Evolutionary conservation across 371 early-diverging fungal species (phyloP), one percentile per base, ranked within the genome.

Genomic region (Haplosporangium sp.): DNA sequence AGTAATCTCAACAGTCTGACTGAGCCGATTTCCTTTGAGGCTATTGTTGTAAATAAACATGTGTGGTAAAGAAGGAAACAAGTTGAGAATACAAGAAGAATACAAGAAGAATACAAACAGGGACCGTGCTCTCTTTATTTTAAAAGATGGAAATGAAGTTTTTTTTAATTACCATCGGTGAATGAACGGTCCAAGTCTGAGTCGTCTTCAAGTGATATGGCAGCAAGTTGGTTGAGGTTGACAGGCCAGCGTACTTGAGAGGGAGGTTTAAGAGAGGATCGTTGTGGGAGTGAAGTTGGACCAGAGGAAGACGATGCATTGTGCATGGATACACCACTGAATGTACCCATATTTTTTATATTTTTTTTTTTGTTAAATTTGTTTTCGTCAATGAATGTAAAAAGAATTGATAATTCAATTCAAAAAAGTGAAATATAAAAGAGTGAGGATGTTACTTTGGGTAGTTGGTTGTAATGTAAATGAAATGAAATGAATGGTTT

Each of bases 221-320:
- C 74, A n/a, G 79, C 79, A 35, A 79, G 79, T 42, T 79, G 79
- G 71, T 74, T 70, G 67, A 79, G 74, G 68, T 64, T 71, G 20
- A 79, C 73, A 3, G 79, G 79, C 79, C 79, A 79, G 1, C 79
- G 79, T 4, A 74, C 71, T n/a, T 74, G 70, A 40, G 9, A 58
- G 20, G 70, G 57, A 9, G 71, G 34, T 42, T 71, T 79, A 66
- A 79, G 64, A 2, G 74, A 70, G 19, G 55, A 50, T 15, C 74
- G 69, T 35, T 72, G 69, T 40, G 45, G 40, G 55, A 65, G 61
- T 13, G 53, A 59, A 11, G 62, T 56, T 5, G 55, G 63, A 6
- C 45, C 62, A 2, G 63, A 10, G 37, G 53, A 39, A 0, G 53
- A 20, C 0, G 47, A 38, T 38, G 61, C 67, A 27, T 50, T 50